Conservation (phyloP, 1,284 basidiomycete species). For the Ustilago trichophora region DNA sequence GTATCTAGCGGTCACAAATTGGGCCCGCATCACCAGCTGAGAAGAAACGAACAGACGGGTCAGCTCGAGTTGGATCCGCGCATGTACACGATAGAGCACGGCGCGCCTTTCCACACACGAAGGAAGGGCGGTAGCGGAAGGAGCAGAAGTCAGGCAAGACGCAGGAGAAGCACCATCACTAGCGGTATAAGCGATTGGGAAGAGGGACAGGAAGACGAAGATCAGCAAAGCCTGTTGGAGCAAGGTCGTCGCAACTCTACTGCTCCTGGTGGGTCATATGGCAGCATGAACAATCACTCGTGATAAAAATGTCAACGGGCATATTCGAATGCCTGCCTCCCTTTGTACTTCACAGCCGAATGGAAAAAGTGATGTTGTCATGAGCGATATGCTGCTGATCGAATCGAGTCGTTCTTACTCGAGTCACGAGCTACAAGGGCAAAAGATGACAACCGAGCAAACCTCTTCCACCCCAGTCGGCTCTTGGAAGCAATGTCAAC, state of each 20-base stretch:
- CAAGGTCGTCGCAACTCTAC: conserved; percentile 4
- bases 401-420: no score
- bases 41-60: conserved; percentile 35
- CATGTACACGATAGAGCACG: conserved; percentile 34
- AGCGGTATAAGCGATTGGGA: background rate
- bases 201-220: background rate
- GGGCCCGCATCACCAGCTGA: conserved; percentile 43
- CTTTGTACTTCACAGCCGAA: no score
- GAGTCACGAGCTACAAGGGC: no score
- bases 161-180: background rate
- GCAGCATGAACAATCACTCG: conserved; percentile 16
- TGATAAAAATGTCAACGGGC: no score
- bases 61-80: conserved; percentile 35
- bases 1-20: conserved; percentile 52
- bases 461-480: conserved; percentile 49
- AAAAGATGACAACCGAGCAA: conserved; percentile 46
- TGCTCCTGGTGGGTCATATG: conserved; percentile 7
- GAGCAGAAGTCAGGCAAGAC: conserved; percentile 1
- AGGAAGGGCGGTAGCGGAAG: conserved; percentile 3
- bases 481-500: conserved; percentile 23
- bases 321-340: no score
- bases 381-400: no score
- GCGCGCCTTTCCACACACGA: conserved; percentile 18
- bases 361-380: no score
- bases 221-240: conserved; percentile 33